Conservation (phyloP, 345 rosid species). For the Cochlearia excelsa region DNA sequence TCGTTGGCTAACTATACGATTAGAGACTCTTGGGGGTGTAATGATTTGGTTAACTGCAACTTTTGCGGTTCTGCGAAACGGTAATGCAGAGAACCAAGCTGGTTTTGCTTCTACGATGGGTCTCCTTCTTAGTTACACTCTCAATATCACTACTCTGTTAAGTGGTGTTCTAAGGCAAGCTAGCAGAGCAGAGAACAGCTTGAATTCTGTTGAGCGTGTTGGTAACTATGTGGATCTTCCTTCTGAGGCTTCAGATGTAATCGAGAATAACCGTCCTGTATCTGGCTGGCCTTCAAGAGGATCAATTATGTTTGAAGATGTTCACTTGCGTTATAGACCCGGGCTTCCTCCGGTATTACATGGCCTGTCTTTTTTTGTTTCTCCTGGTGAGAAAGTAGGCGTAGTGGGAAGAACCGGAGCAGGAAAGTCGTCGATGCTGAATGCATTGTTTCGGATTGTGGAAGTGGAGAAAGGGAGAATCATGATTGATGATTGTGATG, state of each 20-base stretch:
- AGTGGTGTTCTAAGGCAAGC: conserved; percentile 84
- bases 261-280: conserved; percentile 66
- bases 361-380: conserved; percentile 60
- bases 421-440: conserved; percentile 92
- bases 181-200: conserved; percentile 90
- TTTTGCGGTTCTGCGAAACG: conserved; percentile 76
- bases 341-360: conserved; percentile 89
- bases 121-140: conserved; percentile 82
- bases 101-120: conserved; percentile 89
- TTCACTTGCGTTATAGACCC: conserved; percentile 77
- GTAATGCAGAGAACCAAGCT: conserved; percentile 57
- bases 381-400: conserved; percentile 80
- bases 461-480: conserved; percentile 82
- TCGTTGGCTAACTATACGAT: conserved; percentile 83
- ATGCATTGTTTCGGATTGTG: conserved; percentile 85
- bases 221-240: conserved; percentile 83
- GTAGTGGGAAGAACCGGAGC: conserved; percentile 99
- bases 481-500: conserved; percentile 61
- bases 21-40: conserved; percentile 83
- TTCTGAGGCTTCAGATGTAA: conserved; percentile 73
- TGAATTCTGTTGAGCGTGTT: conserved; percentile 90
- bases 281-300: conserved; percentile 88
- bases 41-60: conserved; percentile 95
- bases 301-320: conserved; percentile 70
- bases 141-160: conserved; percentile 71